A percentile compares a stretch with the other conserved stretches of the same genome.
Conservation (phyloP, 106 monocot species). For the Narthecium ossifragum region DNA sequence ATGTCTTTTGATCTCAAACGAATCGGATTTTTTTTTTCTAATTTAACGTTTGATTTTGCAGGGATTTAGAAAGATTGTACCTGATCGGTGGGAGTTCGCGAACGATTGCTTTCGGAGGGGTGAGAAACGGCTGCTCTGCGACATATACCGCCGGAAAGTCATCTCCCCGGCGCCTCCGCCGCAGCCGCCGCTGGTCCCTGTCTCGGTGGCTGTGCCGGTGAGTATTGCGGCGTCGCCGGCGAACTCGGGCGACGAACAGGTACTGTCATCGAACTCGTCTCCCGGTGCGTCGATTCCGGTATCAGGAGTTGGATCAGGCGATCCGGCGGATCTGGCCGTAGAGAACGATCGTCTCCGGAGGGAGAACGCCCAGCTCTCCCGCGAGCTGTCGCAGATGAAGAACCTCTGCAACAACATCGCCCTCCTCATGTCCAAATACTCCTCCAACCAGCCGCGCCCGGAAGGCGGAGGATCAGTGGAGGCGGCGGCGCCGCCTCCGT, state of each 20-base stretch:
- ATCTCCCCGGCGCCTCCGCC: neutral
- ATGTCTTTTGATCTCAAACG: no score
- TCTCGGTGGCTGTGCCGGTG: slow-evolving; percentile 3
- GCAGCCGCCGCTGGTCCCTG: slow-evolving; percentile 4
- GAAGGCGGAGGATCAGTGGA: neutral
- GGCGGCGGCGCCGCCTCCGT: neutral
- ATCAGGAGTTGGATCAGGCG: no score
- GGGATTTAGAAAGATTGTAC: slow-evolving; percentile 14
- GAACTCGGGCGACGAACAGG: slow-evolving; percentile 34
- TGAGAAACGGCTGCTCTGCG: slow-evolving; percentile 29
- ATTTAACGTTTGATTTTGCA: neutral
- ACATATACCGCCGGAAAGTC: slow-evolving; percentile 36
- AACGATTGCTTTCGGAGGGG: slow-evolving; percentile 27
- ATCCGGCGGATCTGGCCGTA: slow-evolving; percentile 31
- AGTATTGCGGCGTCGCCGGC: slow-evolving; percentile 7
- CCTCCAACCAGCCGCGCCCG: slow-evolving; percentile 1
- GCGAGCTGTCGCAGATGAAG: slow-evolving; percentile 61
- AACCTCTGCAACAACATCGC: slow-evolving; percentile 49
- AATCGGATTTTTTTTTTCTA: no score
- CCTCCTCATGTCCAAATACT: slow-evolving; percentile 45
- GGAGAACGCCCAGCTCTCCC: slow-evolving; percentile 48
- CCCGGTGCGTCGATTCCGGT: slow-evolving; percentile 10
- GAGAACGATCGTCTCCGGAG: slow-evolving; percentile 61
- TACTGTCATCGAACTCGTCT: slow-evolving; percentile 32
- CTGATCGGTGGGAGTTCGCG: slow-evolving; percentile 16